A percentile compares a stretch with the other conserved stretches of the same genome.
These are phyloP conservation scores for Aphanoascus verrucosus DNA, from an alignment of 2,329 filamentous ascomycete species.

Conservation along the genomic window DNA sequence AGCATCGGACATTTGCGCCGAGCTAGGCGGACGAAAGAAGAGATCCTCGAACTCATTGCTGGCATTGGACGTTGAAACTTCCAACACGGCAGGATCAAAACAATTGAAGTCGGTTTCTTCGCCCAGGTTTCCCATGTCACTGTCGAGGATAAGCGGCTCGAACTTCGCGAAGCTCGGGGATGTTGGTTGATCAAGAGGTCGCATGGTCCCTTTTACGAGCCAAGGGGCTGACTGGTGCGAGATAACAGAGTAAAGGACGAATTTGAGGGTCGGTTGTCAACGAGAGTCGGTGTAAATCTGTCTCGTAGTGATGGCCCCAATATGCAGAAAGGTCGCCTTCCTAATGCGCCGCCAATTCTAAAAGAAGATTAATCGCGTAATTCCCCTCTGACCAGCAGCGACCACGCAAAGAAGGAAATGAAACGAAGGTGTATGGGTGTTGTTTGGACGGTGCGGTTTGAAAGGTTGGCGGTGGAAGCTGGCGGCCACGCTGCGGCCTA, in stretches of 20 bases:
- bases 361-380: neutral
- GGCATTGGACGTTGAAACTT: slow-evolving; percentile 21
- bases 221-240: no score
- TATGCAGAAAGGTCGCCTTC: no score
- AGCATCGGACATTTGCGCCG: slow-evolving; percentile 11
- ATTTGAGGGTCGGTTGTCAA: neutral
- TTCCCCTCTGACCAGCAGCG: neutral
- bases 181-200: slow-evolving; percentile 26
- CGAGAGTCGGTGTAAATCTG: neutral
- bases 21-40: slow-evolving; percentile 12
- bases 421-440: neutral
- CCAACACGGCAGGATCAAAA: slow-evolving; percentile 23
- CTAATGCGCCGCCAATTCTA: neutral
- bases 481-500: slow-evolving; percentile 8
- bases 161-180: slow-evolving; percentile 30
- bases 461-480: neutral
- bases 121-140: slow-evolving; percentile 34
- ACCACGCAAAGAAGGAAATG: neutral
- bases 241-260: neutral
- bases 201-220: slow-evolving; percentile 22
- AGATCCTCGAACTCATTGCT: slow-evolving; percentile 13
- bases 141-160: slow-evolving; percentile 35
- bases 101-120: slow-evolving; percentile 36
- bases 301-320: neutral
- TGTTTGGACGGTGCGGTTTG: neutral